A percentile compares a stretch with the other conserved stretches of the same genome.
Conservation (phyloP, 441 rosid species). For the Dalechampia spathulata region DNA sequence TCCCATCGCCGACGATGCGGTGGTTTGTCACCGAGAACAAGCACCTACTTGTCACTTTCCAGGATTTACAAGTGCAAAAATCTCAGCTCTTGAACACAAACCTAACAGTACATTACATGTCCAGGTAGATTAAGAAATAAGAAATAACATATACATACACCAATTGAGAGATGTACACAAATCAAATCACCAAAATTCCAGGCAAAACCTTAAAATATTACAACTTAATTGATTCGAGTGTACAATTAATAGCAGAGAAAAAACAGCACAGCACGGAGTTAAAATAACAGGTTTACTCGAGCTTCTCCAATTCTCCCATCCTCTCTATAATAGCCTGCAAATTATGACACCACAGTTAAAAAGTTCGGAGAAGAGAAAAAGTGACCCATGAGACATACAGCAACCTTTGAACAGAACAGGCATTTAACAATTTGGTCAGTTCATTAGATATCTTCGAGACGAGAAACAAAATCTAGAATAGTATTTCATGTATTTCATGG, state of each 20-base stretch:
- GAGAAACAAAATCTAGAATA: too few relatives aligned
- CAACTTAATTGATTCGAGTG: too few relatives aligned
- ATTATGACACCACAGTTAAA: not conserved
- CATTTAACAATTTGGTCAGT: not conserved
- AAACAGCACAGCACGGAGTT: conserved; percentile 3
- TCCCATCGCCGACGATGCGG: too few relatives aligned
- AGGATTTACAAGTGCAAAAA: too few relatives aligned
- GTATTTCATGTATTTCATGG: too few relatives aligned
- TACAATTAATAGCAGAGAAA: not conserved
- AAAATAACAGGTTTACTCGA: conserved; percentile 38
- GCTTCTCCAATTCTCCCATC: conserved; percentile 94
- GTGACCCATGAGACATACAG: not conserved
- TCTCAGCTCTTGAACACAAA: too few relatives aligned
- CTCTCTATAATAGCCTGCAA: conserved; percentile 92
- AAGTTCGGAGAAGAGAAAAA: not conserved
- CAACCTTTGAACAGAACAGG: too few relatives aligned
- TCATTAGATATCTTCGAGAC: not conserved
- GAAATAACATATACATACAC: too few relatives aligned
- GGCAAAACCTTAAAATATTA: conserved; percentile 5
- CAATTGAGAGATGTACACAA: not conserved
- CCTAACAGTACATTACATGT: too few relatives aligned
- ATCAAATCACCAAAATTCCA: not conserved
- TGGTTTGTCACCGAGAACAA: too few relatives aligned
- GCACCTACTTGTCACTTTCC: too few relatives aligned
- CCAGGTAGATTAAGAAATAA: too few relatives aligned